These are phyloP conservation scores for Quercus lobata DNA, from an alignment of 331 rosid genomes.

Conservation along the genomic window DNA sequence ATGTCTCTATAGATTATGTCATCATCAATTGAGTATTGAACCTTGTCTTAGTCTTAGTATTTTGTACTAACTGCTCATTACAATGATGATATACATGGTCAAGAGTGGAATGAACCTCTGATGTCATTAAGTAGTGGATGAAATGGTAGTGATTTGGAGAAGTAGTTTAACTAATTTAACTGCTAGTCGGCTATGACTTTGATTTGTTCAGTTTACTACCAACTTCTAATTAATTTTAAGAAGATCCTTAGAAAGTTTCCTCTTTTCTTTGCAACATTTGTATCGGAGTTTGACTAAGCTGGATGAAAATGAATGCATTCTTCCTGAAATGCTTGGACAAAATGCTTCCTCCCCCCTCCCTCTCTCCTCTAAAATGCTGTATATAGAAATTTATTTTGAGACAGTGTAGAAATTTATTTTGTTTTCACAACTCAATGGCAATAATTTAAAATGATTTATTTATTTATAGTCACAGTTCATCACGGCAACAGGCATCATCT, in stretches of 20 bases:
- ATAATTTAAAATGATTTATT: conserved; percentile 5
- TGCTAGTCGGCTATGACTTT: not conserved
- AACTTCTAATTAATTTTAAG: not conserved
- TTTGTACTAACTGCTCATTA: not conserved
- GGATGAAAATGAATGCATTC: not conserved
- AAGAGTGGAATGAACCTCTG: not conserved
- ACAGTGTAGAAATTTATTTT: too few relatives aligned
- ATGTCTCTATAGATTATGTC: not conserved
- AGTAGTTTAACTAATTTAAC: not conserved
- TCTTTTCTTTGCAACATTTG: not conserved
- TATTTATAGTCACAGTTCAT: conserved; percentile 23
- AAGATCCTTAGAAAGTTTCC: not conserved
- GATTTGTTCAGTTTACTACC: not conserved
- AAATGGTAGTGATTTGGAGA: not conserved
- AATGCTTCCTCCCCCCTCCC: not conserved
- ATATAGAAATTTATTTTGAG: too few relatives aligned
- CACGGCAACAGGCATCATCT: conserved; percentile 21
- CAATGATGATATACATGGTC: not conserved
- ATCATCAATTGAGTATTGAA: not conserved
- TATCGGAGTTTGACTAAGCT: not conserved
- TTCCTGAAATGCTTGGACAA: not conserved
- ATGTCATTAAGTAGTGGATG: not conserved
- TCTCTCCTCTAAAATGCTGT: not conserved
- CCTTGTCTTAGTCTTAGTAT: not conserved
- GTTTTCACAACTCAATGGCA: not conserved